Evolutionary conservation across 768 basidiomycete species (phyloP).

Genomic region (Cystobasidium onofrii): DNA sequence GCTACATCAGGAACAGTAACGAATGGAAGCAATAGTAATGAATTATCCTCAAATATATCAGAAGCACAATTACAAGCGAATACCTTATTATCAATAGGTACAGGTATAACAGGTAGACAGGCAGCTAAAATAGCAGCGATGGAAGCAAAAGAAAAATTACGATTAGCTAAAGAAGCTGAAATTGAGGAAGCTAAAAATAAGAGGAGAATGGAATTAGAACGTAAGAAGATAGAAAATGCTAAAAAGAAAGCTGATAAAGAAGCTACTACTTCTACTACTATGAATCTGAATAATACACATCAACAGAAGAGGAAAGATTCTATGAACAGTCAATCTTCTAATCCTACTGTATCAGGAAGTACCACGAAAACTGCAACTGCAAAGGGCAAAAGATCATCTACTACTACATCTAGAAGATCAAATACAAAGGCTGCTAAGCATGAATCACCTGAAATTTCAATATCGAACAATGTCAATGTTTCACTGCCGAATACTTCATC

Average conservation of each 20-base stretch:
- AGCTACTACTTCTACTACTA: no score
- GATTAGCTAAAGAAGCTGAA: neutral
- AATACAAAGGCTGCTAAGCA: neutral
- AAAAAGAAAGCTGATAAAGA: neutral
- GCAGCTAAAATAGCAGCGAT: neutral
- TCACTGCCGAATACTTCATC: no score
- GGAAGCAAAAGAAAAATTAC: neutral
- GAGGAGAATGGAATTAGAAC: neutral
- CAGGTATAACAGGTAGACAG: slow-evolving; percentile 8
- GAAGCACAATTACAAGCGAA: neutral
- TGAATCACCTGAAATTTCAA: neutral
- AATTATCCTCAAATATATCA: neutral
- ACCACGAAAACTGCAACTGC: no score
- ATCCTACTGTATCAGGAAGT: no score
- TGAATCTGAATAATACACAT: neutral
- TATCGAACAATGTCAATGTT: no score
- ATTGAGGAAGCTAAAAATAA: neutral
- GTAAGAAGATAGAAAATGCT: neutral
- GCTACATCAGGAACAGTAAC: neutral
- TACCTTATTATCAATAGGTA: neutral
- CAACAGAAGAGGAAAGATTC: neutral
- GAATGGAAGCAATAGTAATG: no score
- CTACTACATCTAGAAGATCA: no score
- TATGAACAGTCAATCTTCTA: neutral
- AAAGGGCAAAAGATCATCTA: no score